A percentile compares a stretch with the other conserved stretches of the same genome.
Conservation (phyloP, 768 basidiomycete genomes). For the Pleurotus platypus region DNA sequence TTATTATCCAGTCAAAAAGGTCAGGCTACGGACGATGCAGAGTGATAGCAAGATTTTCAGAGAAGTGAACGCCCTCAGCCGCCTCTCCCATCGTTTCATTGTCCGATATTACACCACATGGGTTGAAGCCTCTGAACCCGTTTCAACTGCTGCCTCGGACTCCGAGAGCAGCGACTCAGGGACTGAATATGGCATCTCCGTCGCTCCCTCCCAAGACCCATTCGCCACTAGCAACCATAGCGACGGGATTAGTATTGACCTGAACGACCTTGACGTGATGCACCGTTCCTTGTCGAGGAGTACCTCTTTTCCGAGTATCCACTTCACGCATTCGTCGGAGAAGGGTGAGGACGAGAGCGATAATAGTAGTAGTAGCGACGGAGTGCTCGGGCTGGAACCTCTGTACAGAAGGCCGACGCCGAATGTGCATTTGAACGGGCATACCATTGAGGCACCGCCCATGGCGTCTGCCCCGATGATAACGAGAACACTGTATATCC, state of each 20-base stretch:
- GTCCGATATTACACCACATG: slow-evolving; percentile 91
- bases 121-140: slow-evolving; percentile 69
- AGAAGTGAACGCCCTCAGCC: slow-evolving; percentile 86
- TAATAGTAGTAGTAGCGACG: slow-evolving; percentile 39
- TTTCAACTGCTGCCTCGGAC: slow-evolving; percentile 50
- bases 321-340: slow-evolving; percentile 55
- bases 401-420: slow-evolving; percentile 21
- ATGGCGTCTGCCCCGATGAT: slow-evolving; percentile 24
- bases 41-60: slow-evolving; percentile 87
- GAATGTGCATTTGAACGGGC: slow-evolving; percentile 3
- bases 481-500: slow-evolving; percentile 80
- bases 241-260: slow-evolving; percentile 62
- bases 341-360: slow-evolving; percentile 16
- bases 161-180: slow-evolving; percentile 35
- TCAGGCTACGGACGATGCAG: slow-evolving; percentile 72
- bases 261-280: slow-evolving; percentile 52
- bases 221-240: slow-evolving; percentile 30
- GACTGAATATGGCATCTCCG: slow-evolving; percentile 51
- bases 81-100: slow-evolving; percentile 84
- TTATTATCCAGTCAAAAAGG: slow-evolving; percentile 70
- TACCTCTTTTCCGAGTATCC: slow-evolving; percentile 77
- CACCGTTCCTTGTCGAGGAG: slow-evolving; percentile 40
- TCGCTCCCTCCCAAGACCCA: slow-evolving; percentile 35
- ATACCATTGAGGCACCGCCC: slow-evolving; percentile 2
- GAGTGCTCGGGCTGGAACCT: slow-evolving; percentile 30